Percentiles rank a stretch among this genome's conserved stretches.
These are phyloP conservation scores for Alternaria sp. DNA, from an alignment of 2,329 filamentous ascomycete genomes.

Conservation along the genomic window DNA sequence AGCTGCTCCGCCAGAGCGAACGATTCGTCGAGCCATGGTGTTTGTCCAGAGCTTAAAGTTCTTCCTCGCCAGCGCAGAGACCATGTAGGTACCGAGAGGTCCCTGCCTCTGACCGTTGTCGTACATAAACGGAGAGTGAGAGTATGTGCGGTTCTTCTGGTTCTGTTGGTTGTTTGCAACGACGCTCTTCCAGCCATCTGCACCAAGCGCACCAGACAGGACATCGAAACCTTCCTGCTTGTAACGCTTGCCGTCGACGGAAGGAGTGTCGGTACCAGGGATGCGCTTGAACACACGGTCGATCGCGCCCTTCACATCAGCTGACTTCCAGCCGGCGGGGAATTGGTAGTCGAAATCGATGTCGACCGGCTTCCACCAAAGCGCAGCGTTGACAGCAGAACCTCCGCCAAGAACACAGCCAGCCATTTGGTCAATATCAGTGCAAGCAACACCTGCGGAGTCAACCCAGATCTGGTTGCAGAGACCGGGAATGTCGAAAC, in stretches of 20 bases:
- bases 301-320: slow-evolving; percentile 67
- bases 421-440: slow-evolving; percentile 76
- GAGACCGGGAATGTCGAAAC: slow-evolving; percentile 75
- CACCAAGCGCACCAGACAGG: slow-evolving; percentile 65
- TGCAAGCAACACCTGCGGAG: slow-evolving; percentile 70
- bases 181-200: slow-evolving; percentile 69
- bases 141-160: slow-evolving; percentile 71
- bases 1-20: slow-evolving; percentile 68
- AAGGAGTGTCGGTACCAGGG: slow-evolving; percentile 72
- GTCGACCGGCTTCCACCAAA: slow-evolving; percentile 72
- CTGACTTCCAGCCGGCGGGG: slow-evolving; percentile 73
- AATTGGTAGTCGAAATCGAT: slow-evolving; percentile 77
- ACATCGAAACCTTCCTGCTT: slow-evolving; percentile 72
- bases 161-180: slow-evolving; percentile 67
- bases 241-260: slow-evolving; percentile 71
- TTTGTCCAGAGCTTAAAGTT: slow-evolving; percentile 75
- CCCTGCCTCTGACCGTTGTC: slow-evolving; percentile 71
- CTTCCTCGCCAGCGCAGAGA: slow-evolving; percentile 63
- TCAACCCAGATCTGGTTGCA: slow-evolving; percentile 75
- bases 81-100: slow-evolving; percentile 75
- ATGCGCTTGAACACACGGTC: slow-evolving; percentile 73
- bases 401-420: slow-evolving; percentile 75
- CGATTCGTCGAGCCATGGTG: slow-evolving; percentile 71
- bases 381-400: slow-evolving; percentile 71
- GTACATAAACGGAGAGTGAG: slow-evolving; percentile 73